Base-by-base conservation (phyloP, 1,139 yeast genomes). In the Dujonia santamariae region DNA sequence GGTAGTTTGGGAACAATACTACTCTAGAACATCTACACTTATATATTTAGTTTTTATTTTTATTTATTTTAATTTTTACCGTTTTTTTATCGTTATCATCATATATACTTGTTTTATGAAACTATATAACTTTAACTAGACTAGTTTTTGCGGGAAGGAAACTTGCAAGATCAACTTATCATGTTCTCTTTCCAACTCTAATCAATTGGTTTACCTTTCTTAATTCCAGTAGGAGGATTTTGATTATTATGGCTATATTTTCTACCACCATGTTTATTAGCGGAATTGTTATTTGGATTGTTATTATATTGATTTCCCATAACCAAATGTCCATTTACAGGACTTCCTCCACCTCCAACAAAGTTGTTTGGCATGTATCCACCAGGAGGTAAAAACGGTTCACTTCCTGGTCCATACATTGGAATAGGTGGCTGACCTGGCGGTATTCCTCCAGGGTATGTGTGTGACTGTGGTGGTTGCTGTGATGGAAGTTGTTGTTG, bases 401-500 rank as follows among this genome's bases (percentile, higher is more conserved):
- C 65, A 8, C 59, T 63, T 7, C 56, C 54, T 3, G 65, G 61
- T 13, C 42, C 44, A 39, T 56, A 61, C 58, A 62, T 57, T 7
- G 57, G 57, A 38, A 62, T 45, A 7, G 60, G 67, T 7, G 64
- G 63, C 36, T 61, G 69, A 4, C 63, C 64, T 15, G 62, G 62
- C 2, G 66, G 61, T 26, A 55, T 48, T 12, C 57, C 61, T 9
- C 52, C 49, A 13, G 45, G 48, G 32, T 55, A 51, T n/a, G n/a
- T n/a, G n/a, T n/a, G n/a, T n/a, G n/a, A n/a, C n/a, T n/a, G n/a
- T n/a, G n/a, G n/a, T n/a, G n/a, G n/a, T 33, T 53, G 60, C 37
- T 58, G 61, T n/a, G n/a, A n/a, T n/a, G n/a, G n/a, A 38, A 61
- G 69, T 38, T 62, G 70, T 36, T 60, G 67, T 36, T 61, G 66